Base-by-base conservation (phyloP, 2,329 filamentous ascomycete species). In the Venturia oleaginea region DNA sequence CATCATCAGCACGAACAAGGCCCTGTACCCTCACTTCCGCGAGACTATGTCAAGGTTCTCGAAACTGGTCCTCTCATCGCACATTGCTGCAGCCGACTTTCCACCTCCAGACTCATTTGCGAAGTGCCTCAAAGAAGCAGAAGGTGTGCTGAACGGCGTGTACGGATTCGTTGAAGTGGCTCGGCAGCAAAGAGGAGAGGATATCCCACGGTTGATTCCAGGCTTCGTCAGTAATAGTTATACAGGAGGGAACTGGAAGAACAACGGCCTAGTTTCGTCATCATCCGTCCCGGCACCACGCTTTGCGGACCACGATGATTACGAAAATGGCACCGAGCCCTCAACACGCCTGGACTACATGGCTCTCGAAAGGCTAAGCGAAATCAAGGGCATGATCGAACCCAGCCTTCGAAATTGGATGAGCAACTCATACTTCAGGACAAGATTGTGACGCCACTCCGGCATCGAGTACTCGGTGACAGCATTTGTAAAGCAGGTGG, bases 31-130 rank as follows among this genome's bases (percentile, higher is more conserved):
- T 30, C 92, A 97, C 76, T 99, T 99, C 77, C 84, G 94, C 63
- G 94, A 97, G 73, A 97, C 97, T 87, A 99, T 99, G 94, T 97
- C 94, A 55, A 92, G 96, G 71, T 99, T 99, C 75, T 97, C 94
- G n/a, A 99, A 99, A 75, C 82, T 99, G 11, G 94, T 99, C 55
- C 87, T 99, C 60, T 99, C 94, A 2, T 97, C 94, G 17, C 94
- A 99, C 73, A 97, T 99, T 73, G 94, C 94, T 46, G 92, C 93
- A 6, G 91, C 93, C 40, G 94, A 99, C 77, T 97, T 92, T 86
- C 92, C 93, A 10, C 92, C 93, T 64, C 87, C 91, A 19, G 94
- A 99, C 75, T 95, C 93, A 0, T 90, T 93, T 67, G 88, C 94
- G 64, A 99, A 99, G 75, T 99, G 94, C 72, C 77, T 97, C 68